These are phyloP conservation scores for Herpotrichia juniperi DNA, from an alignment of 2,329 filamentous ascomycete species.

Conservation along the genomic window DNA sequence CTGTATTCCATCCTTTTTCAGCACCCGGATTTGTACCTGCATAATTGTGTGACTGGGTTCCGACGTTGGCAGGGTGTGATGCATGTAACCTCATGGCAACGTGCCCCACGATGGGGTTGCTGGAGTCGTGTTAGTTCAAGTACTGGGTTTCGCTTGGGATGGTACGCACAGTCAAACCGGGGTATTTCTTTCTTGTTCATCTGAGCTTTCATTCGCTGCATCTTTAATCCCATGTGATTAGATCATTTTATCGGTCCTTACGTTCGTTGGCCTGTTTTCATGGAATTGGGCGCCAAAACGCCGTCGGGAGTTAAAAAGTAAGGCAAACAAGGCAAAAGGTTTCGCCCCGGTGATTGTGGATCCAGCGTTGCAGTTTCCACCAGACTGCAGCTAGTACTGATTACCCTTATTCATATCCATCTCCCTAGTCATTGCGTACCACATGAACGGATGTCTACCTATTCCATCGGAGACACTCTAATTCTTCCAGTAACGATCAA, in stretches of 20 bases:
- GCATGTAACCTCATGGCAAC: constrained; percentile 13
- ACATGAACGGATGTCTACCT: neutral
- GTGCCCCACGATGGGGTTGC: constrained; percentile 4
- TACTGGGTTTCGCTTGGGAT: neutral
- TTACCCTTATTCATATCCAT: neutral
- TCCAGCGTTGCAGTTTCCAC: constrained; percentile 3
- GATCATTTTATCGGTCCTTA: neutral
- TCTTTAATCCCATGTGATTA: neutral
- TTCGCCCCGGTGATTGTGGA: neutral
- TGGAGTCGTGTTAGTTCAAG: neutral
- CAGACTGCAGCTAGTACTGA: constrained; percentile 1
- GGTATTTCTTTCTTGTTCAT: neutral
- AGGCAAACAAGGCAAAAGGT: constrained; percentile 1
- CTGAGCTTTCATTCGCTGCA: neutral
- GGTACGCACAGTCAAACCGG: neutral
- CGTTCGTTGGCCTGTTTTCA: neutral
- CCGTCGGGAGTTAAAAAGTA: neutral
- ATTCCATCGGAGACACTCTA: neutral
- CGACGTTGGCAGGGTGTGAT: constrained; percentile 3
- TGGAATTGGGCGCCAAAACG: neutral
- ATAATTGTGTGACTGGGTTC: neutral
- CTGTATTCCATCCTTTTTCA: constrained; percentile 11
- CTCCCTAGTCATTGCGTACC: neutral
- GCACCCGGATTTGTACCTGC: constrained; percentile 3
- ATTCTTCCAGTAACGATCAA: constrained; percentile 2